phyloP scores from a whole-genome alignment of 257 asterid species.

The Avicennia marina region DNA sequence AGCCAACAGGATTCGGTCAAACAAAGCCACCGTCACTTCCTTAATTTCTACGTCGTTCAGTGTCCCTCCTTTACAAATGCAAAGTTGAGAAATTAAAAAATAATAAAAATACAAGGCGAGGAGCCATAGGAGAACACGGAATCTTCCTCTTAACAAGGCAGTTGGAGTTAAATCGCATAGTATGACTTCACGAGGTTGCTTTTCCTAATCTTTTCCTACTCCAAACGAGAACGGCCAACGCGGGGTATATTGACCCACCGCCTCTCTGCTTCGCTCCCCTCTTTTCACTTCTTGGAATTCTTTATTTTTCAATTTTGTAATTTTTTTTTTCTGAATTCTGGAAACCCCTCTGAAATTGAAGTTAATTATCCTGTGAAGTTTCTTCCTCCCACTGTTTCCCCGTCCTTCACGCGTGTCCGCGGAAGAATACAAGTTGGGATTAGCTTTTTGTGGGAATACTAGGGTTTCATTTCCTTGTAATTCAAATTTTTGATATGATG shows the following conservation, averaged over 20 bases:
- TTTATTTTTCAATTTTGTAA: neutral
- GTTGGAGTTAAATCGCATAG: no score
- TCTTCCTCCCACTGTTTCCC: neutral
- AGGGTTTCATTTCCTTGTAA: constrained; percentile 1
- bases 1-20: no score
- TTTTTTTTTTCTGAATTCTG: neutral
- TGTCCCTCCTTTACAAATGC: no score
- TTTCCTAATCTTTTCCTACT: constrained; percentile 25
- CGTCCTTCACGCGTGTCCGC: neutral
- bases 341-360: neutral
- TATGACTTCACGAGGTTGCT: constrained; percentile 4
- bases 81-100: no score
- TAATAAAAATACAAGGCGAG: no score
- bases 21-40: no score
- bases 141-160: no score
- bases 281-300: neutral
- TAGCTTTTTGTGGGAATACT: constrained; percentile 5
- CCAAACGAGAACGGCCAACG: constrained; percentile 25
- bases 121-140: no score
- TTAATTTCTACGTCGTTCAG: no score
- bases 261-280: neutral
- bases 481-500: constrained; percentile 42
- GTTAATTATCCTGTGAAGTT: no score
- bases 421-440: constrained; percentile 11
- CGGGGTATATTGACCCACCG: constrained; percentile 23